Base-by-base conservation (phyloP, 2,329 filamentous ascomycete species). In the Diatrype stigma region DNA sequence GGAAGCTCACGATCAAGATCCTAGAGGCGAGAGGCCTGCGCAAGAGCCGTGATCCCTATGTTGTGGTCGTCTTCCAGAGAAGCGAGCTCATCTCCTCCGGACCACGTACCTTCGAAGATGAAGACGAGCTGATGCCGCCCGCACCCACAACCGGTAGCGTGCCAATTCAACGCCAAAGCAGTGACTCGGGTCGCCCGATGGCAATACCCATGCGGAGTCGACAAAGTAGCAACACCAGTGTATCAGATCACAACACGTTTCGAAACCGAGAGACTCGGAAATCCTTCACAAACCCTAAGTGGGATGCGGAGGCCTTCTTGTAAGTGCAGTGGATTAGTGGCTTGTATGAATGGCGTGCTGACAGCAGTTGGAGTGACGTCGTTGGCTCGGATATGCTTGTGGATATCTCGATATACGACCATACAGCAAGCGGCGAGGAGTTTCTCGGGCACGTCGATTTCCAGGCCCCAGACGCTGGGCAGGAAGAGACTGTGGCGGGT, bases 271-370 rank as follows among this genome's bases (percentile, higher is more conserved):
- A 44, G 21, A 77, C 67, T 3, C 73, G 76, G 52, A 73, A 68
- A 55, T 80, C 80, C 3, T 80, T 92, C 53, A 93, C 90, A 7
- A 89, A 89, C 67, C 93, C 94, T 0, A 90, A 90, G 63, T 99
- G 94, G 94, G 90, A 96, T 69, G 93, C 96, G 49, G 90, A 96
- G 66, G 92, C 93, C 35, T 81, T 90, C 46, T 99, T 99, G 92
- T 96, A 82, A 75, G 91, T 80, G 42, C 23, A 17, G 46, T 50
- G 42, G 21, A 46, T 35, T 48, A 26, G 19, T 17, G 17, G 45
- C 6, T 42, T 52, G 22, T 42, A 47, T 35, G 37, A 21, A 11
- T 32, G 14, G 47, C 50, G 47, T 45, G 21, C 56, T 56, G 35
- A 58, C 59, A 50, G 47, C n/a, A 56, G 51, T 38, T 12, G 34